These are phyloP conservation scores for Trametes sanguinea DNA, from an alignment of 768 basidiomycete genomes.

Conservation along the genomic window DNA sequence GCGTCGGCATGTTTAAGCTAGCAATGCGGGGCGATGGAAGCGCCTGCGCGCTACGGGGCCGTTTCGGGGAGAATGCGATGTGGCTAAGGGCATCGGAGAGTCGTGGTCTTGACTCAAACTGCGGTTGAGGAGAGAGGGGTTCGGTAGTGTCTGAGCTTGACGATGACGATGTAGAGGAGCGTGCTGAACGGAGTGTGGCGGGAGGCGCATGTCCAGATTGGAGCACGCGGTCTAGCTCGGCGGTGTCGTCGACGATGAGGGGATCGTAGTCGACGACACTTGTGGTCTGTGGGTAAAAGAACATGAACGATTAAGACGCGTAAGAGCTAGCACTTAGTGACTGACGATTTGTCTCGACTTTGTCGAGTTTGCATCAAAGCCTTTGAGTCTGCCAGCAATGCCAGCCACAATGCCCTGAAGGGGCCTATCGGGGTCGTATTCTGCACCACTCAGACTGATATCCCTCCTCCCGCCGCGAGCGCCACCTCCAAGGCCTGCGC, in stretches of 20 bases:
- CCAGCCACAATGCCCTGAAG: conserved; percentile 71
- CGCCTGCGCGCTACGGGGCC: conserved; percentile 55
- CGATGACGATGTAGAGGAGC: conserved; percentile 46
- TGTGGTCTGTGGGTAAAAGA: conserved; percentile 28
- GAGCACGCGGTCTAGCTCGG: conserved; percentile 60
- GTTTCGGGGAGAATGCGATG: conserved; percentile 74
- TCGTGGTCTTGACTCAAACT: conserved; percentile 52
- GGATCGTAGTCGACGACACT: conserved; percentile 51
- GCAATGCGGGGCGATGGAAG: conserved; percentile 18
- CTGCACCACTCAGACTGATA: conserved; percentile 67
- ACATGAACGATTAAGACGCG: not conserved
- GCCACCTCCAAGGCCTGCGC: conserved; percentile 67
- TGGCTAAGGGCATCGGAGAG: conserved; percentile 71
- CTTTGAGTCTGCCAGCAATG: conserved; percentile 55
- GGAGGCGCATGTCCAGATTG: conserved; percentile 53
- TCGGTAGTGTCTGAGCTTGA: conserved; percentile 45
- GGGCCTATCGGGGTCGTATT: conserved; percentile 85
- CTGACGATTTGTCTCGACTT: conserved; percentile 53
- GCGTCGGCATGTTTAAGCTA: not conserved
- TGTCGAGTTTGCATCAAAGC: conserved; percentile 55
- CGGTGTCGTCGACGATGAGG: conserved; percentile 60
- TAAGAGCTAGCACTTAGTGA: conserved; percentile 4
- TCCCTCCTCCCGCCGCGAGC: conserved; percentile 52
- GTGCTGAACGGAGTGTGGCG: conserved; percentile 47
- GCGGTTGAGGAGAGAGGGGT: conserved; percentile 43